Evolutionary conservation across 225 moss, liverwort and hornwort genomes (phyloP), one percentile per base, ranked within the genome.

Genomic region (Thuidium tamariscinum): DNA sequence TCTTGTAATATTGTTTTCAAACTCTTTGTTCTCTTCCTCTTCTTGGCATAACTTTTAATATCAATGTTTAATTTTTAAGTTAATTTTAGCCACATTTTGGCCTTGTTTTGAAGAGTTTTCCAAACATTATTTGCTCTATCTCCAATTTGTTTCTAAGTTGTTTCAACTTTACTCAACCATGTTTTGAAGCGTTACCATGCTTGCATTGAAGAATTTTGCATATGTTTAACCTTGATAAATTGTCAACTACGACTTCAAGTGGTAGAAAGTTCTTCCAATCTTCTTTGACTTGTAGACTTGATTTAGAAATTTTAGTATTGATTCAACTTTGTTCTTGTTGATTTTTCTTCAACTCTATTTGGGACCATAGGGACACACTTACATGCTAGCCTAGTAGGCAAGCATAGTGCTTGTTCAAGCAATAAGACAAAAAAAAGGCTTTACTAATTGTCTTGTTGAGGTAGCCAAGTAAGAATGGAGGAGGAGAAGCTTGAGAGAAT

Each of bases 131-230:
- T 39, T 10, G 4, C 2, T 71, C 3, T 44, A 17, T 10, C 71
- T 44, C 46, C 30, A 71, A 29, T 29, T 44, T 17, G 17, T 71
- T 72, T 17, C n/a, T 18, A 2, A 72, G 1, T 46, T 1, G 3
- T 46, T 46, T 8, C 6, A 71, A 71, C 17, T 71, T 1, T 46
- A 0, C 9, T 30, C 72, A 46, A 46, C 6, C 18, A 30, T 29
- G 0, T 72, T 27, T 70, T 9, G 9, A 2, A 70, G 3, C 0
- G 0, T 70, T 70, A 11, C 8, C 4, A 26, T 17, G 29, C 11
- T 29, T 29, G 11, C 16, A 27, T 27, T 18, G 2, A 29, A 42
- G 71, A 70, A 10, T 44, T 41, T 8, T 70, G 5, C 23, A 29
- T 29, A 17, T 5, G 3, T 71, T 6, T 10, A 29, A 44, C 0